Conservation (phyloP, 2,329 filamentous ascomycete species). For the Rugonectria rugulosa region DNA sequence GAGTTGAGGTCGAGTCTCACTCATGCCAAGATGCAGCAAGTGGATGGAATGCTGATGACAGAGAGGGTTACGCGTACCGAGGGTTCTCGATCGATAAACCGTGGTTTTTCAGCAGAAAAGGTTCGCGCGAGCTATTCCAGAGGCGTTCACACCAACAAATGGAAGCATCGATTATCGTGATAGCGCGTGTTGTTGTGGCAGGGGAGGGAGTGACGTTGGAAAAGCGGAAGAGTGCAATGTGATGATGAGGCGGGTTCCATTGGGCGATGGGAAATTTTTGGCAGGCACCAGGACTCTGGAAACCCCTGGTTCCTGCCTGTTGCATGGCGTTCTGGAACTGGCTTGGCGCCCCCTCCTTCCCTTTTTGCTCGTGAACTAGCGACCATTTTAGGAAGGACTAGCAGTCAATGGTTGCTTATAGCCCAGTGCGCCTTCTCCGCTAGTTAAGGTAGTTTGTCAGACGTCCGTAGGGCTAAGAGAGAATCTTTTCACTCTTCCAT, state of each 20-base stretch:
- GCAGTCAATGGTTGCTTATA: not conserved
- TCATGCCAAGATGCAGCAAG: not conserved
- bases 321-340: not conserved
- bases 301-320: slow-evolving; percentile 4
- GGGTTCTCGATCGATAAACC: not conserved
- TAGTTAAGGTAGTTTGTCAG: too few relatives aligned
- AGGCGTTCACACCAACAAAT: not conserved
- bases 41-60: not conserved
- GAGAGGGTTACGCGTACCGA: not conserved
- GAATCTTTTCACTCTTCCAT: not conserved
- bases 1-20: not conserved
- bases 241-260: not conserved
- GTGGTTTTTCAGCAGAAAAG: not conserved
- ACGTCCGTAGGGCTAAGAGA: slow-evolving; percentile 7
- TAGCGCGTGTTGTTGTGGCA: too few relatives aligned
- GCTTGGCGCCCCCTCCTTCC: not conserved
- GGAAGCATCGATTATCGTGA: too few relatives aligned
- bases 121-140: not conserved
- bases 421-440: not conserved
- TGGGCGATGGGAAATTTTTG: not conserved
- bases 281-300: not conserved
- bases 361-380: not conserved
- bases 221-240: not conserved
- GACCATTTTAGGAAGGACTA: not conserved
- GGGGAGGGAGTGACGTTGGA: too few relatives aligned